These are phyloP conservation scores for Trichomonas tenax DNA, from an alignment of 208 protist species.

Conservation along the genomic window DNA sequence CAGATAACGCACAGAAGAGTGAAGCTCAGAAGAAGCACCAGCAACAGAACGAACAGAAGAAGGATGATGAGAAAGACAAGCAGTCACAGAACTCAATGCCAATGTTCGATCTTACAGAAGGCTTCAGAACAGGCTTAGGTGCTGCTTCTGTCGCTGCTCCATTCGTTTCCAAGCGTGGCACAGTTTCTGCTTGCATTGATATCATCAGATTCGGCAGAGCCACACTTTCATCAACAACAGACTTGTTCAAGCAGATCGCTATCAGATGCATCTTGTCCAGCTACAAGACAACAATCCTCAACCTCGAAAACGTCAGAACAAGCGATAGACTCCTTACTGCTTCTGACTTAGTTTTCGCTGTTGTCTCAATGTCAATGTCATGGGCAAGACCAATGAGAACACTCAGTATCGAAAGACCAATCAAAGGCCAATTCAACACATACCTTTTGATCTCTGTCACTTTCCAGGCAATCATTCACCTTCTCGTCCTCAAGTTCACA, in stretches of 20 bases:
- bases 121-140: not conserved
- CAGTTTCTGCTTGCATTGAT: not conserved
- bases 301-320: not conserved
- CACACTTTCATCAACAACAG: not conserved
- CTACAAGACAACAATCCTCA: not conserved
- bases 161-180: not conserved
- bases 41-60: not conserved
- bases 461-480: not conserved
- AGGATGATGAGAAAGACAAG: not conserved
- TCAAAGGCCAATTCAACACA: not conserved
- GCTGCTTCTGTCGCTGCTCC: constrained; percentile 8
- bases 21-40: not conserved
- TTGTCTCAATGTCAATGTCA: not conserved
- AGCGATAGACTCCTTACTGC: not conserved
- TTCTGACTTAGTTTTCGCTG: not conserved
- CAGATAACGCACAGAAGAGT: not conserved
- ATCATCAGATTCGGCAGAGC: not conserved
- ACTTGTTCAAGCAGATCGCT: not conserved
- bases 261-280: not conserved
- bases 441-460: not conserved
- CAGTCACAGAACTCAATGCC: constrained; percentile 56
- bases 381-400: not conserved
- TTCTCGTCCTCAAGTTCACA: not conserved
- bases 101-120: not conserved
- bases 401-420: not conserved